Conservation (phyloP, 768 basidiomycete species). For the Suillus weaverae region DNA sequence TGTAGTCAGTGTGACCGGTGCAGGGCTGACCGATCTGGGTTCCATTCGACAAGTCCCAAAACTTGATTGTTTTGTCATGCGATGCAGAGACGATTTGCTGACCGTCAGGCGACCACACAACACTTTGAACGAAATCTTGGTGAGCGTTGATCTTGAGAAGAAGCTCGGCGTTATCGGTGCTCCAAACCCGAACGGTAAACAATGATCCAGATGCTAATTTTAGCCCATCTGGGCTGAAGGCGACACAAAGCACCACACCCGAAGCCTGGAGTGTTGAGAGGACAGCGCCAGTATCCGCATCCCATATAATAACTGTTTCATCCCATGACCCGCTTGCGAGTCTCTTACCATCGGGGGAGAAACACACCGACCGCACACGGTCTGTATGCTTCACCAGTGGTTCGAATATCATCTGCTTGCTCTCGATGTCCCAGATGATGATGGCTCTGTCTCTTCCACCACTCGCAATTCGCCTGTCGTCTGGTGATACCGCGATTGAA, state of each 20-base stretch:
- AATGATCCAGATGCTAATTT: not conserved
- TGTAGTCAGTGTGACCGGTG: not conserved
- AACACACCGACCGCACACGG: constrained; percentile 20
- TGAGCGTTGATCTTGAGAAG: not conserved
- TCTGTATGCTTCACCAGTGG: constrained; percentile 28
- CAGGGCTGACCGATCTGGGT: not conserved
- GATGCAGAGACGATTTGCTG: not conserved
- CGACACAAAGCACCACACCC: not conserved
- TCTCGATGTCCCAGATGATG: constrained; percentile 28
- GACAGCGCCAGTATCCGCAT: constrained; percentile 10
- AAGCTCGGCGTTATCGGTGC: not conserved
- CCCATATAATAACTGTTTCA: not conserved
- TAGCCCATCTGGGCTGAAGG: not conserved
- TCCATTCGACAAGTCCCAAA: too few species aligned
- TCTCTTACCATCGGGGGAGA: constrained; percentile 3
- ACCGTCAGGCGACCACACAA: not conserved
- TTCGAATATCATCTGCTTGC: constrained; percentile 19
- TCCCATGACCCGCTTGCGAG: constrained; percentile 1
- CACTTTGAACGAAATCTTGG: not conserved
- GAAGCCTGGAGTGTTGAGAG: not conserved
- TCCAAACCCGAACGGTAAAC: not conserved
- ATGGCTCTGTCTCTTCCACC: constrained; percentile 26
- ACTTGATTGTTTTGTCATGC: too few species aligned
- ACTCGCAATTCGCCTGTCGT: constrained; percentile 27
- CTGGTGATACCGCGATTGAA: constrained; percentile 30